These are phyloP conservation scores for Sporothrix globosa DNA, from an alignment of 2,329 filamentous ascomycete species.

Conservation along the genomic window DNA sequence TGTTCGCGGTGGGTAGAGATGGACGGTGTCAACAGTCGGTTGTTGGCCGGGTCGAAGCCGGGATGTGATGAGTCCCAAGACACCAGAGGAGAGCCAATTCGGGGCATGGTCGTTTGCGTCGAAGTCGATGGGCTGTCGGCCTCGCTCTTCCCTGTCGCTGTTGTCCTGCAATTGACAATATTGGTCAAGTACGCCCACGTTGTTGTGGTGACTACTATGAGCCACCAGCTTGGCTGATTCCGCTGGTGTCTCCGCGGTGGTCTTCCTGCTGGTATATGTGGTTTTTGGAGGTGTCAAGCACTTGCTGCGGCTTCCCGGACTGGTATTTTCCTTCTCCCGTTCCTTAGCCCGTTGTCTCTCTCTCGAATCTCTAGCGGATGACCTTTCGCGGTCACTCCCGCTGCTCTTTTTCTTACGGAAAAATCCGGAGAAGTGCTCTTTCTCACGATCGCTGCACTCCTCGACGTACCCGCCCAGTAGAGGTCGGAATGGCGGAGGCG, in stretches of 20 bases:
- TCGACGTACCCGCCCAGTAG: constrained; percentile 29
- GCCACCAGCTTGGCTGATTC: constrained; percentile 20
- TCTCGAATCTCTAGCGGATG: constrained; percentile 10
- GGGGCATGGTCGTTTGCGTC: constrained; percentile 38
- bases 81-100: constrained; percentile 39
- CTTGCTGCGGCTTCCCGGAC: constrained; percentile 16
- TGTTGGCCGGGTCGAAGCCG: constrained; percentile 57
- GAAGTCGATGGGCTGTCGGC: constrained; percentile 29
- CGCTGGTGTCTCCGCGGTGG: background rate
- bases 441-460: constrained; percentile 24
- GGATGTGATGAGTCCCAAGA: constrained; percentile 57
- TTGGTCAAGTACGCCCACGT: constrained; percentile 25
- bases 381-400: constrained; percentile 24
- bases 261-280: constrained; percentile 9
- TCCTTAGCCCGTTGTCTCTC: constrained; percentile 24
- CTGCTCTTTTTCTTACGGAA: constrained; percentile 24
- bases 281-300: background rate
- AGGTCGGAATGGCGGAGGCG: constrained; percentile 27
- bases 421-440: constrained; percentile 3
- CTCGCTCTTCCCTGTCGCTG: constrained; percentile 25
- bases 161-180: background rate
- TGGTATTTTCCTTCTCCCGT: background rate
- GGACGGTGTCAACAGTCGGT: constrained; percentile 30
- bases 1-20: constrained; percentile 28
- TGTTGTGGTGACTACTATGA: constrained; percentile 21